Evolutionary conservation across 768 basidiomycete genomes (phyloP), one percentile per base, ranked within the genome.

Genomic region (Tylopilus plumbeoviolaceoides): DNA sequence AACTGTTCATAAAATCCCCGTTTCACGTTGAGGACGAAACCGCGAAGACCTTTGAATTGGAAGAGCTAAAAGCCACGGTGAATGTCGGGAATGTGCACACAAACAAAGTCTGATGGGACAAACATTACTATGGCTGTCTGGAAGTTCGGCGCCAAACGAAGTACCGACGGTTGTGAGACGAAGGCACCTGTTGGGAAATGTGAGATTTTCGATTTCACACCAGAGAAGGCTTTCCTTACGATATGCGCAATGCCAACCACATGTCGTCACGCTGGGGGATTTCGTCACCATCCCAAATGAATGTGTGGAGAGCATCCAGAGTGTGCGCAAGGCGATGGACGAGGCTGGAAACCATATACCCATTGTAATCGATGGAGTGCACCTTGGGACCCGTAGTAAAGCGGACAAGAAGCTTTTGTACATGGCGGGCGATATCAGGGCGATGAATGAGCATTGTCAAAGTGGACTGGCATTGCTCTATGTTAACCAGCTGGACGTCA

Each of bases 281-380:
- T 63, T 87, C 84, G 12, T 86, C 85, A 4, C 79, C 84, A 55
- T 84, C 84, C 88, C 88, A 91, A 33, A 79, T 69, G 60, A 90
- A 90, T 12, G 73, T 80, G 27, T 74, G 70, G 38, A 91, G 75
- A 18, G 84, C 84, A 44, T 89, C 88, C 40, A 90, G 68, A 38
- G 78, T 72, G 7, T 69, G 69, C 8, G 82, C 84, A 9, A 79
- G 71, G 20, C 72, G 62, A 20, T 77, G 68, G 27, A 88, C 75
- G 4, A 83, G 76, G 17, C 71, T 65, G n/a, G 83, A 83, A 7
- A 80, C 75, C 6, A 67, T 54, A 18, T 65, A 64, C 15, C 61
- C 69, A 39, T 63, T 52, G 51, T 46, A 4, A 35, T 61, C 54
- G 20, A 48, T 17, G 3, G 60, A 42, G 36, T 15, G 45, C 10